phyloP scores from a whole-genome alignment of 2,329 filamentous ascomycete species.

The Huntiella savannae region DNA sequence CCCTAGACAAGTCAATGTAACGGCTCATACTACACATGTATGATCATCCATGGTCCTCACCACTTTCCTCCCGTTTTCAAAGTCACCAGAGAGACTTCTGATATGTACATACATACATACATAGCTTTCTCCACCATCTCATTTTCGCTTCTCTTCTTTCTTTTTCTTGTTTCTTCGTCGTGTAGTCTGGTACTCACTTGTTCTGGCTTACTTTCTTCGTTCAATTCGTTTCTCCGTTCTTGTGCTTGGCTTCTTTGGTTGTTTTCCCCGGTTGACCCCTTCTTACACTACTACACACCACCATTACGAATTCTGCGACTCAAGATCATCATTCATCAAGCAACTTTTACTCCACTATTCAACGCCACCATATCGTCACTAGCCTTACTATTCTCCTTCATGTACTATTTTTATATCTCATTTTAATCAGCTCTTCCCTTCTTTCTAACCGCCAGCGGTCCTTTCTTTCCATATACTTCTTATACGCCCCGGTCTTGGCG shows the following conservation, averaged over 20 bases:
- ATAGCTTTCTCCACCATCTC: too few relatives aligned
- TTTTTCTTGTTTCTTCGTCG: not conserved
- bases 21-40: too few relatives aligned
- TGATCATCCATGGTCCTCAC: too few relatives aligned
- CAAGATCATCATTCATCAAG: not conserved
- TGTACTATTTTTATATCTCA: not conserved
- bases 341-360: not conserved
- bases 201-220: not conserved
- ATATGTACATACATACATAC: not conserved
- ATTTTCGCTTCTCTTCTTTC: constrained; percentile 2
- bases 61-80: not conserved
- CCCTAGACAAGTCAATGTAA: too few relatives aligned
- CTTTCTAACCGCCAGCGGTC: not conserved
- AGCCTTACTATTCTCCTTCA: not conserved
- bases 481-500: constrained; percentile 1
- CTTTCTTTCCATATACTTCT: not conserved
- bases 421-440: constrained; percentile 1
- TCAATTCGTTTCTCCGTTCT: not conserved
- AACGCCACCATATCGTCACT: too few relatives aligned
- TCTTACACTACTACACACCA: not conserved
- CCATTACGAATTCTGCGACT: not conserved
- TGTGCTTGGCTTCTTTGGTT: not conserved
- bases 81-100: not conserved
- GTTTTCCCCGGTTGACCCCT: not conserved
- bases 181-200: constrained; percentile 2